These are phyloP conservation scores for Yamadazyma atmosphaerica DNA, from an alignment of 1,139 yeast genomes.

Conservation along the genomic window DNA sequence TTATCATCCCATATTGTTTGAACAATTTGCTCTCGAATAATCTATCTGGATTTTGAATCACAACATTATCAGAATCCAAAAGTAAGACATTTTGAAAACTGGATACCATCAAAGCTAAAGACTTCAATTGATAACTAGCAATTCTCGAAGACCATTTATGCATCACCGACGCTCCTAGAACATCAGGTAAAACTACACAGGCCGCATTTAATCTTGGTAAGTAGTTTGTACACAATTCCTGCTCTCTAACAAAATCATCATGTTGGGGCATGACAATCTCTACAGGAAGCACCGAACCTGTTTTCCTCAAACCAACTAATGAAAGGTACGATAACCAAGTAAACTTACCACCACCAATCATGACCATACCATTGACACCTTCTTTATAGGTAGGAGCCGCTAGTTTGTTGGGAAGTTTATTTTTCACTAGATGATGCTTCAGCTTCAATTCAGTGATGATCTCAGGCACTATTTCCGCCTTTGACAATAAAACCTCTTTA, in stretches of 20 bases:
- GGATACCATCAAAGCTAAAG: slow-evolving; percentile 33
- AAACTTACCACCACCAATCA: slow-evolving; percentile 40
- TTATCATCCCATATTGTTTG: slow-evolving; percentile 55
- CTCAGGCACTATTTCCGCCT: slow-evolving; percentile 27
- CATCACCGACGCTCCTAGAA: slow-evolving; percentile 36
- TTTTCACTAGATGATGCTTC: slow-evolving; percentile 26
- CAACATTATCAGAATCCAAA: slow-evolving; percentile 44
- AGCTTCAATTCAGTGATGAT: slow-evolving; percentile 23
- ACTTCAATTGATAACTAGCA: slow-evolving; percentile 40
- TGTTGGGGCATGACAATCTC: slow-evolving; percentile 38
- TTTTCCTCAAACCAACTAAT: slow-evolving; percentile 30
- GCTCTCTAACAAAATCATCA: slow-evolving; percentile 30
- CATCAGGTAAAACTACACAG: slow-evolving; percentile 37
- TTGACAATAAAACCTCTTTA: slow-evolving; percentile 29
- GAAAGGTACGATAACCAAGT: slow-evolving; percentile 43
- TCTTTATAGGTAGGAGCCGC: slow-evolving; percentile 24
- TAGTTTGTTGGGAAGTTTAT: slow-evolving; percentile 26
- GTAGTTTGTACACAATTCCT: slow-evolving; percentile 24
- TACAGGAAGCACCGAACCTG: slow-evolving; percentile 39
- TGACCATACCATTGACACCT: slow-evolving; percentile 32
- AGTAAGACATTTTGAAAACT: slow-evolving; percentile 43
- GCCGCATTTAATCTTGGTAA: slow-evolving; percentile 28
- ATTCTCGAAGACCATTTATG: slow-evolving; percentile 28
- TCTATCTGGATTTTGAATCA: slow-evolving; percentile 36
- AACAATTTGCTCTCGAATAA: slow-evolving; percentile 58